Conservation (phyloP, 495 filamentous ascomycete genomes). For the Talaromyces adpressus region DNA sequence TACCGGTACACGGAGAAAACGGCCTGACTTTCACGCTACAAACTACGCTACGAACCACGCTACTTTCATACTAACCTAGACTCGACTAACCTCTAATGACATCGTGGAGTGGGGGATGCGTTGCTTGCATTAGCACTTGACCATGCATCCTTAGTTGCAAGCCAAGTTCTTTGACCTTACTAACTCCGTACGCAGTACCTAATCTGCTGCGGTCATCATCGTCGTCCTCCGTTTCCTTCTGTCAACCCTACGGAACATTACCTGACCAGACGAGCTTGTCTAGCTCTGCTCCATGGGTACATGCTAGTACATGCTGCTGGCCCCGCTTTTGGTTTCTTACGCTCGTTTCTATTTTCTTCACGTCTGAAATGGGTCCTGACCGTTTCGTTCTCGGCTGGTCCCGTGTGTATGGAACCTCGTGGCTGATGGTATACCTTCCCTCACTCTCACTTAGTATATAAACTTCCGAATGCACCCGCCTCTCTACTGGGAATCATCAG, state of each 20-base stretch:
- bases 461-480: not conserved
- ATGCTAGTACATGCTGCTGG: not conserved
- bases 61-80: not conserved
- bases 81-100: not conserved
- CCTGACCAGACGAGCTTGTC: not conserved
- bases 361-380: not conserved
- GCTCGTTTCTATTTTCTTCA: constrained; percentile 5
- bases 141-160: not conserved
- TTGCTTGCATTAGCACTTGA: constrained; percentile 7
- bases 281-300: not conserved
- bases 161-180: not conserved
- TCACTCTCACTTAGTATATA: not conserved
- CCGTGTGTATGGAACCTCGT: constrained; percentile 5
- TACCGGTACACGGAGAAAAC: not conserved
- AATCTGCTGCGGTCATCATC: not conserved
- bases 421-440: not conserved
- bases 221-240: not conserved
- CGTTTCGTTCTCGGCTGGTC: constrained; percentile 7
- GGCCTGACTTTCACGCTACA: not conserved
- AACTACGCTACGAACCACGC: not conserved
- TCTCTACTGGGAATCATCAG: constrained; percentile 1
- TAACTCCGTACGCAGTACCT: not conserved
- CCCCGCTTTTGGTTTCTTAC: not conserved
- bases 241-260: not conserved
- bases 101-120: not conserved